Percentiles rank a stretch among this genome's conserved stretches.
Conservation (phyloP, 495 filamentous ascomycete genomes). For the Penicillium manginii region DNA sequence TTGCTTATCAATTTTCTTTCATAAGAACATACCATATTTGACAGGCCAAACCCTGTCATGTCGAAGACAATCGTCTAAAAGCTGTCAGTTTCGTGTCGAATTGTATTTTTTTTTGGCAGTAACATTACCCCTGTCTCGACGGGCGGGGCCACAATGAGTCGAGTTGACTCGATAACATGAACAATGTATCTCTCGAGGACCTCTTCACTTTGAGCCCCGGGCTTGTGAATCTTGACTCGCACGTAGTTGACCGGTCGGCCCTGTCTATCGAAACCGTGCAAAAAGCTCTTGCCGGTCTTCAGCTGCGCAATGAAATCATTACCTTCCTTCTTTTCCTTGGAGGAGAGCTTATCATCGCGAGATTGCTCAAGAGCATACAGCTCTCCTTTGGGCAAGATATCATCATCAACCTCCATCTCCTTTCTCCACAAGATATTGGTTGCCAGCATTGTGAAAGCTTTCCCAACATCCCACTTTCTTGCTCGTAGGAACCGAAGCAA, state of each 20-base stretch:
- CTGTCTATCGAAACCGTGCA: conserved; percentile 79
- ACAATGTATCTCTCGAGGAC: conserved; percentile 82
- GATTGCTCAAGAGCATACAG: conserved; percentile 58
- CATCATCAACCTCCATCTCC: conserved; percentile 78
- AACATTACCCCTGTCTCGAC: conserved; percentile 81
- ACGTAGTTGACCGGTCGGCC: conserved; percentile 81
- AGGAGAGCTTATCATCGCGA: conserved; percentile 47
- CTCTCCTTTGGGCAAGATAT: conserved; percentile 76
- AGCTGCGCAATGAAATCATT: conserved; percentile 80
- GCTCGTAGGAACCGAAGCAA: conserved; percentile 83
- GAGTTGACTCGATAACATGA: conserved; percentile 81
- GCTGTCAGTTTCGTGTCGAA: conserved; percentile 8
- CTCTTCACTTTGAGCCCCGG: conserved; percentile 78
- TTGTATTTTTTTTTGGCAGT: too few species aligned
- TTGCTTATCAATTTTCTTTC: background rate
- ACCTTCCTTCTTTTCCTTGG: conserved; percentile 59
- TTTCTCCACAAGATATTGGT: conserved; percentile 84
- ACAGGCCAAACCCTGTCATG: conserved; percentile 74
- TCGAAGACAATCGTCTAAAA: conserved; percentile 78
- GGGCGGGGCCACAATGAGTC: conserved; percentile 69
- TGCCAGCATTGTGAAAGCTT: conserved; percentile 85
- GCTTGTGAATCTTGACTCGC: conserved; percentile 74
- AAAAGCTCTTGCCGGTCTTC: conserved; percentile 81
- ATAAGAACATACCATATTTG: conserved; percentile 72
- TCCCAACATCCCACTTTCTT: conserved; percentile 88